Percentiles rank a stretch among this genome's conserved stretches.
phyloP scores from a whole-genome alignment of 164 flowering plant species.

The Liriodendron chinense region DNA sequence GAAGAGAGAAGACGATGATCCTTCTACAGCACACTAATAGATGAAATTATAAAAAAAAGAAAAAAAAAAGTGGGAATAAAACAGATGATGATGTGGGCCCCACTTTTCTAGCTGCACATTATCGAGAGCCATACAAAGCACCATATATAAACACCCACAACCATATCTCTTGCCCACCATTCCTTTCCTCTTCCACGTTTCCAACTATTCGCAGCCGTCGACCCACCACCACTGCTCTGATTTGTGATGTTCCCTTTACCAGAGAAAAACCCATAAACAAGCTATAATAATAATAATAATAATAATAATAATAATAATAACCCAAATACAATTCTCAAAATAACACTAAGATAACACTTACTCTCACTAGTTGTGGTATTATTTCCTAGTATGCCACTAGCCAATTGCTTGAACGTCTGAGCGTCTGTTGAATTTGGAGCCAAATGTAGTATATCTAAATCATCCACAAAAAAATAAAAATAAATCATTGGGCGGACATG shows the following conservation, averaged over 20 bases:
- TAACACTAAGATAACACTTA: not conserved
- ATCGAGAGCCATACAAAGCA: slow-evolving; percentile 14
- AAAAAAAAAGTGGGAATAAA: not conserved
- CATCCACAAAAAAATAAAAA: not conserved
- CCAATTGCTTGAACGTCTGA: slow-evolving; percentile 29
- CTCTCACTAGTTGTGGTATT: slow-evolving; percentile 1
- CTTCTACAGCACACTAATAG: not conserved
- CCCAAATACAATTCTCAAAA: not conserved
- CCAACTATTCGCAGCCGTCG: slow-evolving; percentile 15
- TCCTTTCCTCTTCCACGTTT: slow-evolving; percentile 25
- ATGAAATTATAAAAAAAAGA: too few relatives aligned
- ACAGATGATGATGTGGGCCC: slow-evolving; percentile 2
- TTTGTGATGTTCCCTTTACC: slow-evolving; percentile 16
- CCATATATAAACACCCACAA: slow-evolving; percentile 27
- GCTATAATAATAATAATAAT: not conserved
- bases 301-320: not conserved
- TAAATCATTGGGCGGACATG: too few relatives aligned
- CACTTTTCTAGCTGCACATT: slow-evolving; percentile 12
- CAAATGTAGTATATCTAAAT: slow-evolving; percentile 29
- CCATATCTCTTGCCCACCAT: slow-evolving; percentile 26
- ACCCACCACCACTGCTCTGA: not conserved
- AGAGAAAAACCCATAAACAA: not conserved
- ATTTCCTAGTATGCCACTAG: not conserved
- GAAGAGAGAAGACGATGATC: not conserved
- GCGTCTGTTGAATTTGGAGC: slow-evolving; percentile 35